Evolutionary conservation across 306 rosid species (phyloP), one percentile per base, ranked within the genome.

Genomic region (Glycine tomentella): DNA sequence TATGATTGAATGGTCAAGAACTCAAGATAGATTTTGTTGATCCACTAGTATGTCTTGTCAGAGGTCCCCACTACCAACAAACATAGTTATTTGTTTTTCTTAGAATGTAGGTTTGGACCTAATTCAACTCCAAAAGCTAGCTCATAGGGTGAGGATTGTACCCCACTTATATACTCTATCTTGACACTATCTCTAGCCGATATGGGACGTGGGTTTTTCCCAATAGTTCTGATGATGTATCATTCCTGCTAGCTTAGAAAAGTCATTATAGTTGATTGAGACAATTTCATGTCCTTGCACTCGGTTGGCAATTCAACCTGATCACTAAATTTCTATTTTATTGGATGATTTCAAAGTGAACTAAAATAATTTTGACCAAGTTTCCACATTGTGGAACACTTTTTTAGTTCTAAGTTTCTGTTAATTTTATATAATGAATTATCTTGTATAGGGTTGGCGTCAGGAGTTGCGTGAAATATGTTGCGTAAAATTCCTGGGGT

Each of bases 1-100:
- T 69, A 69, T 49, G 61, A 44, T 79, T 81, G 75, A 61, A 62
- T 61, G 65, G 75, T 58, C 33, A 72, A 15, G 4, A 16, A 57
- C 33, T 57, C 34, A 1, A 52, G 40, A 72, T 31, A 59, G 14
- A 34, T 69, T 62, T 34, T 53, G 49, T 69, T 56, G 59, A 44
- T 53, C 76, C 69, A 56, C 82, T 67, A 42, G 34, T 46, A 42
- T 25, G 69, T 42, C 38, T 53, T 62, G 66, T 40, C 6, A 52
- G n/a, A 48, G 71, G 25, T 2, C 33, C 8, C 52, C 12, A 16
- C 9, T 16, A n/a, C 3, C 10, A 9, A 20, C n/a, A n/a, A n/a
- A n/a, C 57, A 16, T 38, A 44, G 15, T 45, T 36, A 16, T 53
- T 55, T 31, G 68, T 11, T n/a, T n/a, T n/a, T n/a, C n/a, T n/a